Percentiles rank a stretch among this genome's conserved stretches.
Evolutionary conservation across 352 stramenopile species (phyloP).

Genomic region (Globisporangium yorkense): DNA sequence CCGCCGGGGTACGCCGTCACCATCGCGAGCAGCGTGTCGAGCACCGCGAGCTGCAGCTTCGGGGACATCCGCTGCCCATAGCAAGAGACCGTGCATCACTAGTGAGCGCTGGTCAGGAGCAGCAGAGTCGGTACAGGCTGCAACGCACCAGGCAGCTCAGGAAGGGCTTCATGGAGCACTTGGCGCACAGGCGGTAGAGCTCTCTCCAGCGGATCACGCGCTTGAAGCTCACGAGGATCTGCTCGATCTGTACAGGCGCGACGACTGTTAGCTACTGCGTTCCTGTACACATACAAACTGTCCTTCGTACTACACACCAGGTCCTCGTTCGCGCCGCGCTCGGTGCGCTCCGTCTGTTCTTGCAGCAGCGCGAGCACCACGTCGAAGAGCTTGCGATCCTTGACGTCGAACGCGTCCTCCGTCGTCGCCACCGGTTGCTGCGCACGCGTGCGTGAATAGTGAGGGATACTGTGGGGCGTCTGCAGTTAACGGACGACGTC

Average conservation of each 20-base stretch:
- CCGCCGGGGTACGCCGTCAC: conserved; percentile 40
- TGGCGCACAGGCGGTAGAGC: conserved; percentile 73
- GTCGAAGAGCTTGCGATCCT: conserved; percentile 72
- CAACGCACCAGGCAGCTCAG: conserved; percentile 53
- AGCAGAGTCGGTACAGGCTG: not conserved
- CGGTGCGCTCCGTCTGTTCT: conserved; percentile 49
- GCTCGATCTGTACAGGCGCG: conserved; percentile 34
- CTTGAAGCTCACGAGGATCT: conserved; percentile 63
- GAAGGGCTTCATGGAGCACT: conserved; percentile 81
- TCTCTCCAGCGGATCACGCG: conserved; percentile 75
- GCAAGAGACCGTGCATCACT: not conserved
- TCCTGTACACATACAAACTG: no score
- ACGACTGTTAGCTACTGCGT: not conserved
- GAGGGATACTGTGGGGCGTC: no score
- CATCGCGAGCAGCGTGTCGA: conserved; percentile 64
- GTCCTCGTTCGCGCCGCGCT: conserved; percentile 43
- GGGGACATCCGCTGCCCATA: conserved; percentile 38
- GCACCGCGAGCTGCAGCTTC: conserved; percentile 40
- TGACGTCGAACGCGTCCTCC: conserved; percentile 48
- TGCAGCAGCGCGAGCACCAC: conserved; percentile 66
- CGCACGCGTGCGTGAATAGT: not conserved
- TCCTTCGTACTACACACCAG: conserved; percentile 21
- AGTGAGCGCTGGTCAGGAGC: not conserved
- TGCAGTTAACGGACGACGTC: not conserved
- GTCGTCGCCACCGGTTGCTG: conserved; percentile 20